A percentile compares a stretch with the other conserved stretches of the same genome.
Conservation (phyloP, 768 basidiomycete genomes). For the Lentinus tigrinus region DNA sequence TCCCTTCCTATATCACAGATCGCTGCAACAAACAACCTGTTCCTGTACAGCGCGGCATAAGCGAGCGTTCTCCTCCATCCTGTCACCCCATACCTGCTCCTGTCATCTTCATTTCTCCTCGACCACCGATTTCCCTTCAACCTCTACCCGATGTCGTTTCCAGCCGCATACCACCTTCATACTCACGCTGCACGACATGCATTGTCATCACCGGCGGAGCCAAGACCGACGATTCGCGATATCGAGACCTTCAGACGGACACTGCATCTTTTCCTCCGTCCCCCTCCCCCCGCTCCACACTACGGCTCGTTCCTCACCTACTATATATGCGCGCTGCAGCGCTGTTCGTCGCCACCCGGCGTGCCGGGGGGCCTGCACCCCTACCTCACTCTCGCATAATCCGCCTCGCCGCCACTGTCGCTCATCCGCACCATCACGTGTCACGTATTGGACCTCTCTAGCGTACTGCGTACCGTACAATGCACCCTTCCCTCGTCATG, state of each 20-base stretch:
- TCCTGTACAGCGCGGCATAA: constrained; percentile 72
- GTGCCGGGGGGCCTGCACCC: constrained; percentile 5
- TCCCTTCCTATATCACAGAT: constrained; percentile 50
- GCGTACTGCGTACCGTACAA: constrained; percentile 4
- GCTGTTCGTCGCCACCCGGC: constrained; percentile 12
- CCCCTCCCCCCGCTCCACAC: background rate
- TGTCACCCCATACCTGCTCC: background rate
- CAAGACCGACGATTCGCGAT: constrained; percentile 18
- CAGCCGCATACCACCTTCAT: constrained; percentile 4
- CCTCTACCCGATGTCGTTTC: background rate
- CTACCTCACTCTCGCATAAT: constrained; percentile 14
- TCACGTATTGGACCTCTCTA: constrained; percentile 10
- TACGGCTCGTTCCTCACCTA: background rate
- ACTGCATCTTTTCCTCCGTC: background rate
- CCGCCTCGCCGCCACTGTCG: background rate
- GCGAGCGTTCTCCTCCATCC: background rate
- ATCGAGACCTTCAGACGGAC: constrained; percentile 20
- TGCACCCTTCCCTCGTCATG: background rate
- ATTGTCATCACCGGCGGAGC: constrained; percentile 14
- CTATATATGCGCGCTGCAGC: constrained; percentile 17
- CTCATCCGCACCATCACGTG: background rate
- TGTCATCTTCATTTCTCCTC: background rate
- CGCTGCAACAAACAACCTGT: constrained; percentile 96
- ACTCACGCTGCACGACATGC: constrained; percentile 7
- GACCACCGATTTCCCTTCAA: background rate